Conservation (phyloP, 139 green algal genomes). For the Ettlia oleoabundans region DNA sequence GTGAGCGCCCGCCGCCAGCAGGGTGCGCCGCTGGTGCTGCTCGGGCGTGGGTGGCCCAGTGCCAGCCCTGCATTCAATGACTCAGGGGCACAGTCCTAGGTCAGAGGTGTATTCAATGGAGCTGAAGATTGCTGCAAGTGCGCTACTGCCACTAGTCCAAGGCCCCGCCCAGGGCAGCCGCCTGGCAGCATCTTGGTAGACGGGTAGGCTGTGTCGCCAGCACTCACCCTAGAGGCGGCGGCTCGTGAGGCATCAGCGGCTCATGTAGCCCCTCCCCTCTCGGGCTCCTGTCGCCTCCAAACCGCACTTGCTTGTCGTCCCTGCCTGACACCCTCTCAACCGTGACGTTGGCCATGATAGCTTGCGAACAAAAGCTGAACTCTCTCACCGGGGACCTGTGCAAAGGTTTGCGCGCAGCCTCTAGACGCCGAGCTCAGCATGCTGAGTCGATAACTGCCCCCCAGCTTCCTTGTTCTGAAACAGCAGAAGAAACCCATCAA, state of each 20-base stretch:
- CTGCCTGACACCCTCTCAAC: neutral
- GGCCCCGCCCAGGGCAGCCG: too few species aligned
- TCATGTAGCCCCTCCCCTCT: neutral
- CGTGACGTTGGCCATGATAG: constrained; percentile 6
- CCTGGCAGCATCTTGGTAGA: too few species aligned
- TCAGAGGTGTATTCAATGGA: too few species aligned
- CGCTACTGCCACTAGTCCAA: neutral
- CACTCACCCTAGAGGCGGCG: neutral
- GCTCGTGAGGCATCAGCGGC: neutral
- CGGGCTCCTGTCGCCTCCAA: neutral
- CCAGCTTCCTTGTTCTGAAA: too few species aligned
- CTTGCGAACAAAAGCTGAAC: neutral
- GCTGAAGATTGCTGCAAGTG: too few species aligned
- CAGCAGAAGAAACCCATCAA: too few species aligned
- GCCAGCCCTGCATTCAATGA: neutral
- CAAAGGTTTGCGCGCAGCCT: too few species aligned
- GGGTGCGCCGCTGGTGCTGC: constrained; percentile 21
- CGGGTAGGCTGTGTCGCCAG: too few species aligned
- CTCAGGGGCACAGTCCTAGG: too few species aligned
- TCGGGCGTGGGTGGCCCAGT: neutral
- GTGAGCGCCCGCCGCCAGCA: constrained; percentile 21
- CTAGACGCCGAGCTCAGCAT: too few species aligned
- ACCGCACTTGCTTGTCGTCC: neutral
- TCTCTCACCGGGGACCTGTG: too few species aligned
- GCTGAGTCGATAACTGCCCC: too few species aligned